Base-by-base conservation (phyloP, 75 land plant genomes). In the Selaginella moellendorffii region DNA sequence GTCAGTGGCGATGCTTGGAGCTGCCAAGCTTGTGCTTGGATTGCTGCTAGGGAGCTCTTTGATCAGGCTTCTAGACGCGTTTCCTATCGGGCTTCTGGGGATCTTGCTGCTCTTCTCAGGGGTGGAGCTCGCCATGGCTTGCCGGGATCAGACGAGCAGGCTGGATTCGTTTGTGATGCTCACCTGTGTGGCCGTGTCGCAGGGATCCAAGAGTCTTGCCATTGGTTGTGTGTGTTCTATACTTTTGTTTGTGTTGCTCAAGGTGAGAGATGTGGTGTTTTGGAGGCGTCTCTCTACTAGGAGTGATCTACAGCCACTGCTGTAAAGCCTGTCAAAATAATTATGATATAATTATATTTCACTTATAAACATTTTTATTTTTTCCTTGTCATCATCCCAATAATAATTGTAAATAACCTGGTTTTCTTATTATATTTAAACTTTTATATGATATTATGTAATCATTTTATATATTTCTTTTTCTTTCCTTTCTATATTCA, bases 41-140 rank as follows among this genome's bases (percentile, higher is more conserved):
- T 14, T 88, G 63, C 65, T 83, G 12, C 22, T 88, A 22, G 95
- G 95, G 9, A 78, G 69, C 42, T 83, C 86, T 1, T 29, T 88
- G 53, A 70, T 82, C 9, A 54, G 17, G 60, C 18, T 88, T 2
- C 65, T 88, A 53, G 54, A 46, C 5, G 64, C 70, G 24, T 88
- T 80, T 56, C 95, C 95, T 0, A 77, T 85, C 17, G 86, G 84
- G 21, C 18, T 88, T 0, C 63, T 88, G 31, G 95, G 95, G 2
- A 90, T 83, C 53, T 65, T 88, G 69, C 74, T 88, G 27, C 63
- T 88, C 64, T 88, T 86, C 71, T 78, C 95, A 0, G 95, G 95
- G 22, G 65, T 85, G 2, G 95, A 88, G 66, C 79, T 88, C 24
- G 86, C 95, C 5, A 82, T 88, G 90, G 76, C 83, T 12, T 53